Conservation (phyloP, 1,284 basidiomycete genomes). For the Coniferiporia sulphurascens region DNA sequence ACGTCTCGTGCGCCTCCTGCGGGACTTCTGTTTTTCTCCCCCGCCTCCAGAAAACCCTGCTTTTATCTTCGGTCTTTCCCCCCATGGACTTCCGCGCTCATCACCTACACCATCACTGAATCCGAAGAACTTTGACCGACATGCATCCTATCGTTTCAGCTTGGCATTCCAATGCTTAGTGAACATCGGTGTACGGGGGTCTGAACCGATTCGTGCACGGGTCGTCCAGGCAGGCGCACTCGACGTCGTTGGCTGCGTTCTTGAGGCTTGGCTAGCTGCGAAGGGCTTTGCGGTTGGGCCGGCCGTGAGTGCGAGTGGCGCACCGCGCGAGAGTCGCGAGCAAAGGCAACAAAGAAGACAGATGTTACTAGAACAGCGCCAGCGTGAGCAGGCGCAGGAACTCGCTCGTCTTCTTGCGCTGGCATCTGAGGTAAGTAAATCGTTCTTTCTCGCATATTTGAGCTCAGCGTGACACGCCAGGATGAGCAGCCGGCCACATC, state of each 20-base stretch:
- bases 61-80: slow-evolving; percentile 67
- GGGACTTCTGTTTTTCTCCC: slow-evolving; percentile 77
- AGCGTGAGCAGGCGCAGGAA: slow-evolving; percentile 54
- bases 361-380: slow-evolving; percentile 47
- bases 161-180: slow-evolving; percentile 97
- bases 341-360: slow-evolving; percentile 57
- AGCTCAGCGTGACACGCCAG: neutral
- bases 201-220: slow-evolving; percentile 84
- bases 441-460: no score
- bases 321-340: slow-evolving; percentile 68
- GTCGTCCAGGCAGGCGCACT: slow-evolving; percentile 96
- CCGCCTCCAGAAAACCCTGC: slow-evolving; percentile 71
- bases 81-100: slow-evolving; percentile 48
- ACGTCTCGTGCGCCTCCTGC: slow-evolving; percentile 89
- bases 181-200: slow-evolving; percentile 97
- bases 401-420: slow-evolving; percentile 49
- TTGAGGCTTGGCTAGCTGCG: slow-evolving; percentile 87
- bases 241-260: slow-evolving; percentile 90
- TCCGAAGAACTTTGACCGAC: slow-evolving; percentile 71
- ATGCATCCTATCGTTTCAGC: slow-evolving; percentile 81
- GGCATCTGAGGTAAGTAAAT: slow-evolving; percentile 1
- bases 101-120: slow-evolving; percentile 54
- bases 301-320: slow-evolving; percentile 53
- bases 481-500: slow-evolving; percentile 35
- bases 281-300: slow-evolving; percentile 79